Evolutionary conservation across 2,329 filamentous ascomycete genomes (phyloP).

Genomic region (Pseudocercospora eumusae): DNA sequence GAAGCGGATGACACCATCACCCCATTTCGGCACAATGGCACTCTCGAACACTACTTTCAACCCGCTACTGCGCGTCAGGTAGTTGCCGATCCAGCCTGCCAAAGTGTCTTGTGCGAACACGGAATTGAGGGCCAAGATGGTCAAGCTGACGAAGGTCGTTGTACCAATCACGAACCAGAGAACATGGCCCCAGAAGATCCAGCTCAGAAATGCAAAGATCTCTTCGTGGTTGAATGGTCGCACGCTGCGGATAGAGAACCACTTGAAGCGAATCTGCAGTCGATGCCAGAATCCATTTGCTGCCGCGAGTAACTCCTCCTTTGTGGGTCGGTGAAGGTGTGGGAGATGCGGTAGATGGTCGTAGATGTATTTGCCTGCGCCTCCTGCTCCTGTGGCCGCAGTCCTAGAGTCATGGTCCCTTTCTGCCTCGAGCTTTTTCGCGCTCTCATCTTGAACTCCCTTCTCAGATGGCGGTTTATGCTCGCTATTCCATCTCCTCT

Average conservation of each 20-base stretch:
- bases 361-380: slow-evolving; percentile 47
- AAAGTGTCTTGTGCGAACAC: slow-evolving; percentile 96
- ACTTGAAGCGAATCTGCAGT: slow-evolving; percentile 90
- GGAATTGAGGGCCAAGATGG: slow-evolving; percentile 91
- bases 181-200: slow-evolving; percentile 90
- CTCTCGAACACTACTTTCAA: slow-evolving; percentile 95
- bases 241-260: slow-evolving; percentile 92
- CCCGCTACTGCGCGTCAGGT: slow-evolving; percentile 89
- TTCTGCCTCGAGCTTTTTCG: slow-evolving; percentile 23
- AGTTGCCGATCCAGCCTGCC: slow-evolving; percentile 90
- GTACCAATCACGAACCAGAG: slow-evolving; percentile 96
- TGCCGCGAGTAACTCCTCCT: slow-evolving; percentile 87
- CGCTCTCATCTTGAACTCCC: slow-evolving; percentile 26
- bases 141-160: slow-evolving; percentile 91
- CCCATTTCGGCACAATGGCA: slow-evolving; percentile 95
- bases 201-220: slow-evolving; percentile 92
- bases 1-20: slow-evolving; percentile 91
- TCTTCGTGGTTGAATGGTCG: slow-evolving; percentile 95
- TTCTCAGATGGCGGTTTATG: slow-evolving; percentile 18
- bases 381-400: slow-evolving; percentile 19
- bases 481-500: slow-evolving; percentile 29
- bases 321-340: slow-evolving; percentile 78
- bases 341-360: slow-evolving; percentile 67
- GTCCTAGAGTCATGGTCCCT: slow-evolving; percentile 28
- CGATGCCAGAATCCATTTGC: slow-evolving; percentile 92